Evolutionary conservation across 768 basidiomycete genomes (phyloP).

Genomic region (Agrocybe praecox): DNA sequence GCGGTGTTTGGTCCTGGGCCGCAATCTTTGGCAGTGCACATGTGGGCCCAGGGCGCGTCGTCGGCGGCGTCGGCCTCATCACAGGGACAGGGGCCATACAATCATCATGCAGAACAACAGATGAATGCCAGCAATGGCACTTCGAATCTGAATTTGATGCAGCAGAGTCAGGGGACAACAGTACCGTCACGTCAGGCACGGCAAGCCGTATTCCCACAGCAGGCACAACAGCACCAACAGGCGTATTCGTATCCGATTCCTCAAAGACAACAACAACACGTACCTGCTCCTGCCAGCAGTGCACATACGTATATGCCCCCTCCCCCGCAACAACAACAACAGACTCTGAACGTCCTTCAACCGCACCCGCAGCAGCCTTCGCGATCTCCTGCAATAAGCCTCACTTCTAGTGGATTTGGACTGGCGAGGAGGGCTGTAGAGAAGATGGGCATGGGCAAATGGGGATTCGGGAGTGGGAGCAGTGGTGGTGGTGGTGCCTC

Average conservation of each 20-base stretch:
- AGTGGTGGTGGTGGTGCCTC: background rate
- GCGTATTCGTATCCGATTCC: background rate
- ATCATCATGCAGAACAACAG: background rate
- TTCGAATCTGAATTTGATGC: background rate
- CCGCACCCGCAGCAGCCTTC: background rate
- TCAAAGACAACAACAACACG: background rate
- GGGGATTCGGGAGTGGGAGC: constrained; percentile 42
- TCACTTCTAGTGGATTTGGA: constrained; percentile 62
- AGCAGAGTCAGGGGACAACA: background rate
- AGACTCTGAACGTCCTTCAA: background rate
- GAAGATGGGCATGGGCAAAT: constrained; percentile 76
- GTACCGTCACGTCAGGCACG: background rate
- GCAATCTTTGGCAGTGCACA: background rate
- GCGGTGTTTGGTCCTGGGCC: background rate
- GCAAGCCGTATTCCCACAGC: background rate
- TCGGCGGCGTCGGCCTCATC: too few relatives aligned
- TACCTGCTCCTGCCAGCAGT: background rate
- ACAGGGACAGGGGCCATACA: too few relatives aligned
- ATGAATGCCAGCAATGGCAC: background rate
- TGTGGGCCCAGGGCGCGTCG: background rate
- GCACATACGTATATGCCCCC: background rate
- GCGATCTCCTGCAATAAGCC: constrained; percentile 51
- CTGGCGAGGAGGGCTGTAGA: constrained; percentile 79
- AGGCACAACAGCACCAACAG: background rate
- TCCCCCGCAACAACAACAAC: background rate